Conservation (phyloP, 148 eudicot genomes). For the Rhododendron ferrugineum region DNA sequence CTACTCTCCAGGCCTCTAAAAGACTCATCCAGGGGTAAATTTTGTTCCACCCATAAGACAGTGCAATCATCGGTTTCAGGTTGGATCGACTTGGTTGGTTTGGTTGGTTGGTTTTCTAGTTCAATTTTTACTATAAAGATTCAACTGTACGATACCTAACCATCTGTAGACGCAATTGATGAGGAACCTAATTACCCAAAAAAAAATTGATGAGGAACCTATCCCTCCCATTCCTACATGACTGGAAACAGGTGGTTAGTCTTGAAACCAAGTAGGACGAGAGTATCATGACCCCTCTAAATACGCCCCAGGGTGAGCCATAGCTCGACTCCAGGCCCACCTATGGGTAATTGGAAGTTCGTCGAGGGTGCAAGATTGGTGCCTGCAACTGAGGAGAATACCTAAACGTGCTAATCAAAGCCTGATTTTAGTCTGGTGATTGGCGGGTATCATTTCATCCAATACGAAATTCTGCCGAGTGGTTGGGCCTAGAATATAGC, state of each 20-base stretch:
- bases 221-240: background rate
- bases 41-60: background rate
- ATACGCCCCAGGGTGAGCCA: background rate
- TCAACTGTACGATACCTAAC: background rate
- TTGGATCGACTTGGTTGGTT: background rate
- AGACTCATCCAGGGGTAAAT: background rate
- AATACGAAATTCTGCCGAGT: background rate
- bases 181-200: slow-evolving; percentile 1
- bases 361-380: background rate
- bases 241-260: background rate
- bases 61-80: background rate
- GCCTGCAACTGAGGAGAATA: background rate
- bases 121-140: background rate
- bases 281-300: background rate
- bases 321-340: background rate
- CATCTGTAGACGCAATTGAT: background rate
- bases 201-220: background rate
- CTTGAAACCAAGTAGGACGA: background rate
- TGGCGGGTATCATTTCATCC: background rate
- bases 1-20: background rate
- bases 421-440: background rate
- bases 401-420: background rate
- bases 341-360: background rate
- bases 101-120: background rate
- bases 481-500: background rate